phyloP scores from a whole-genome alignment of 179 eudicot genomes.

The Camellia oleifera region DNA sequence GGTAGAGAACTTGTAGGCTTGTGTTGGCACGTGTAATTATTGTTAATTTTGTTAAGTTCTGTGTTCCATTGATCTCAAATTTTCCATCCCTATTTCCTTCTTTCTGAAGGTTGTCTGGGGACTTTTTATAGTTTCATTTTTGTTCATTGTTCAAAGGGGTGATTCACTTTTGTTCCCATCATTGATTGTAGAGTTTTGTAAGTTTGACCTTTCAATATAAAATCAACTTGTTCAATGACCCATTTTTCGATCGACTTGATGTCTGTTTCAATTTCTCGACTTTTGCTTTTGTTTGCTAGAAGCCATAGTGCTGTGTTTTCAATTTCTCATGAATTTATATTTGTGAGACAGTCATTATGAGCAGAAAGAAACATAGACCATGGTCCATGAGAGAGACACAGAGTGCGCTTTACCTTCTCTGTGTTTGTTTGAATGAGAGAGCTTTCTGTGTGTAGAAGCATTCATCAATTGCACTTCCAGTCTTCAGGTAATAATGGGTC shows the following conservation, averaged over 20 bases:
- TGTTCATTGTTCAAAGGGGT: constrained; percentile 19
- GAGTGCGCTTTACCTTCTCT: too few species aligned
- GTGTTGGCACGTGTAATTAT: constrained; percentile 22
- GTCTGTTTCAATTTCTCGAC: neutral
- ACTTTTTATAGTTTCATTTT: constrained; percentile 4
- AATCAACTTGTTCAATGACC: constrained; percentile 1
- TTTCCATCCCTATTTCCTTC: neutral
- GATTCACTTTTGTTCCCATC: constrained; percentile 17
- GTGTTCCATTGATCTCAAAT: constrained; percentile 1
- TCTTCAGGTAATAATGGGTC: too few species aligned
- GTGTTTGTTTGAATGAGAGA: too few species aligned
- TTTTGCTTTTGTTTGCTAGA: constrained; percentile 9
- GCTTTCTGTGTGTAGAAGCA: too few species aligned
- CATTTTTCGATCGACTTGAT: neutral
- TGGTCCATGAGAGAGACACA: too few species aligned
- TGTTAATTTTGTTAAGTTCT: constrained; percentile 8
- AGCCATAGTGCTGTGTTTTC: neutral
- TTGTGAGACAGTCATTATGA: neutral
- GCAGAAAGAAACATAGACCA: neutral
- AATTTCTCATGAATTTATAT: neutral
- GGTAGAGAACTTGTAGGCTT: neutral
- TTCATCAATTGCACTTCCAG: too few species aligned
- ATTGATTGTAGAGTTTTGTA: constrained; percentile 15
- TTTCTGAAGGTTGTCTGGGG: constrained; percentile 12
- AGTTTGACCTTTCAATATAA: constrained; percentile 12